phyloP scores from a whole-genome alignment of 1,139 yeast species.

The Suhomyces ambrosiae region DNA sequence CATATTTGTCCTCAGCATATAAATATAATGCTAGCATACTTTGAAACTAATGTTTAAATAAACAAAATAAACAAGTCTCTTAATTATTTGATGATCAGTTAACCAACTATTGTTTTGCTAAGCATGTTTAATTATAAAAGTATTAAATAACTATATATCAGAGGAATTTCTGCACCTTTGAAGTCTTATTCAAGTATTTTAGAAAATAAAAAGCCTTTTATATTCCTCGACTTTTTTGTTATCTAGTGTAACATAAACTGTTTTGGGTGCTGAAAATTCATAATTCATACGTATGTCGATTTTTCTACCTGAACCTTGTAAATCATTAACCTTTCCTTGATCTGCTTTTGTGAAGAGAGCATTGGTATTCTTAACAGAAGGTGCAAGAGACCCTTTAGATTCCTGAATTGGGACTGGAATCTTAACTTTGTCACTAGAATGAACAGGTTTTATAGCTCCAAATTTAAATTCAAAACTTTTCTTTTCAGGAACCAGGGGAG shows the following conservation, averaged over 20 bases:
- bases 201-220: constrained; percentile 32
- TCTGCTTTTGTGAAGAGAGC: background rate
- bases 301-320: background rate
- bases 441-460: background rate
- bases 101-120: no score
- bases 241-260: constrained; percentile 26
- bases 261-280: constrained; percentile 34
- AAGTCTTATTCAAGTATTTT: no score
- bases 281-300: constrained; percentile 6
- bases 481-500: constrained; percentile 8
- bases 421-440: no score
- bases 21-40: no score
- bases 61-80: no score
- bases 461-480: constrained; percentile 9
- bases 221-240: constrained; percentile 29
- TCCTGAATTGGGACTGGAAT: background rate
- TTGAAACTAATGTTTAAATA: no score
- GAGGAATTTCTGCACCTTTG: background rate
- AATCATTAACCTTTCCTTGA: background rate
- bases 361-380: background rate
- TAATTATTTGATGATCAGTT: background rate
- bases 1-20: no score
- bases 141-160: background rate
- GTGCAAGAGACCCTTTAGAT: background rate
- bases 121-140: no score